Evolutionary conservation across 345 rosid genomes (phyloP), one percentile per base, ranked within the genome.

Genomic region (Populus nigra): DNA sequence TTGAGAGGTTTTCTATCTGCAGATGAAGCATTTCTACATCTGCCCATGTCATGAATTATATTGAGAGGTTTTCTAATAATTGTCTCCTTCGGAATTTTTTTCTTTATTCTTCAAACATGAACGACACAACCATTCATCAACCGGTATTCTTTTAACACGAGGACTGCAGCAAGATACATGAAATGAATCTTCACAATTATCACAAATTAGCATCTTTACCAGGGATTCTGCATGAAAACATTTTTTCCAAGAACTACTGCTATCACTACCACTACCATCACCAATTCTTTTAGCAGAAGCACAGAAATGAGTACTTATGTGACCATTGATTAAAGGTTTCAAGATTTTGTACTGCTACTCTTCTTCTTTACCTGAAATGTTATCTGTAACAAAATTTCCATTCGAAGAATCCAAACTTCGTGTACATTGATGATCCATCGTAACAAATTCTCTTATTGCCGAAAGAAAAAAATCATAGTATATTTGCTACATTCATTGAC

Each of bases 61-160:
- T 83, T 87, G n/a, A 86, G 67, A 47, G 82, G 69, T 55, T 72
- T 83, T 83, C 75, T 85, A 31, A 70, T 71, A 66, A 67, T 66
- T 45, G 62, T 49, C 65, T 78, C 87, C 83, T 76, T 81, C 7
- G 79, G 81, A 70, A 78, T 74, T 74, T 78, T 78, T 84, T 27
- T 65, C 76, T 84, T 86, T 89, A 80, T 86, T 86, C 85, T 82
- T 89, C 82, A 84, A 79, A 86, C 99, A 94, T 7, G 90, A 89
- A 83, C 84, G 79, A 74, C 98, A 96, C 41, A 85, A 84, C 98
- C 99, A 96, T 78, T 96, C 97, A 85, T 89, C 91, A 41, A 75
- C 76, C 5, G 90, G 88, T 78, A 86, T 75, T 59, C 78, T 81
- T 78, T 86, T 93, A 76, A 85, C 49, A 50, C 77, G 89, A 49